Evolutionary conservation across 345 rosid species (phyloP), one percentile per base, ranked within the genome.

Genomic region (Rubroshorea leprosula): DNA sequence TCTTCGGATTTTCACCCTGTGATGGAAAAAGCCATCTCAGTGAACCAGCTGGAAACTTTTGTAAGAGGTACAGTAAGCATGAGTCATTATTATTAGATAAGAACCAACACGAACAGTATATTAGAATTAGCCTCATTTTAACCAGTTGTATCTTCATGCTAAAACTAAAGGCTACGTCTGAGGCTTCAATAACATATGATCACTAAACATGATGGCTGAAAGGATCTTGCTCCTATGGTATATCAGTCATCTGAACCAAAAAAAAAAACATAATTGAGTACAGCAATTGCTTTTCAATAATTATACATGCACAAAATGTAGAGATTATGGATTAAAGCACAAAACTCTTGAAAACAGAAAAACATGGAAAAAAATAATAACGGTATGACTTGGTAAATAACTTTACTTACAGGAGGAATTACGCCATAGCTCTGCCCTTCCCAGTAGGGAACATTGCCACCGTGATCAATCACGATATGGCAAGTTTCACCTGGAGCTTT

Each of bases 361-460:
- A 29, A 9, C 35, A 29, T 9, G 9, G 35, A 29, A 29, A 4
- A 29, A 29, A 9, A 29, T n/a, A n/a, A n/a, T n/a, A 29, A 4
- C 5, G 9, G 35, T 29, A 29, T 29, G 9, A 29, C 35, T 29
- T 9, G 35, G 9, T 29, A 29, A 29, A 29, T 29, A 29, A 29
- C 15, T 13, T 44, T 44, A 78, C 99, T 87, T 85, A 93, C 99
- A 23, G 97, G 97, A 72, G 99, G 97, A 29, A 93, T 89, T 21
- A 93, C 92, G 60, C 99, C 97, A 50, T 83, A 93, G 82, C 99
- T 89, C 75, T 93, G 99, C 59, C 99, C 99, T 85, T 93, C 99
- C 99, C 97, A 93, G 38, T 93, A 93, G 56, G 99, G 99, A 66
- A 87, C 92, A 48, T 93, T 87, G 14, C 97, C 90, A 18, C 79